Conservation (phyloP, 495 filamentous ascomycete species). For the Neurospora sp. region DNA sequence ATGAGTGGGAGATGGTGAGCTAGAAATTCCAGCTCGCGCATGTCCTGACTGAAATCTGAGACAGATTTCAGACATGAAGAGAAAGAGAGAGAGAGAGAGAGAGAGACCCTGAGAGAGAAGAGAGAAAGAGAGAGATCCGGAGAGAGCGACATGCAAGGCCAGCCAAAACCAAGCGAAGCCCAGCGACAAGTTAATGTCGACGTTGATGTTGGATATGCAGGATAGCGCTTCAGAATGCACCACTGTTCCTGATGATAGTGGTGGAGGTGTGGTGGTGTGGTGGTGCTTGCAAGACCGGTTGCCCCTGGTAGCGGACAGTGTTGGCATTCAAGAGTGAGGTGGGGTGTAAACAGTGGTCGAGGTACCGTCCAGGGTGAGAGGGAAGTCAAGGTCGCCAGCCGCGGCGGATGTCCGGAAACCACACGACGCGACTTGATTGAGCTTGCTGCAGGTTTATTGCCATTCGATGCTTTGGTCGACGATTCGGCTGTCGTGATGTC, state of each 20-base stretch:
- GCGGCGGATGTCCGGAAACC: neutral
- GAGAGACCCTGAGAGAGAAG: neutral
- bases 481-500: neutral
- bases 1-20: neutral
- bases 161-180: neutral
- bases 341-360: neutral
- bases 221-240: neutral
- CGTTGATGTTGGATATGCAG: neutral
- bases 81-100: neutral
- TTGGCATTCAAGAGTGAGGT: neutral
- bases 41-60: neutral
- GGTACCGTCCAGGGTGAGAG: neutral
- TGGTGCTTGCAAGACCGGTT: neutral
- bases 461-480: neutral
- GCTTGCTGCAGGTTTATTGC: neutral
- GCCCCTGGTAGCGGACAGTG: neutral
- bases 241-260: neutral
- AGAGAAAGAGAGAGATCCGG: neutral
- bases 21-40: neutral
- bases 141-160: neutral
- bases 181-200: neutral
- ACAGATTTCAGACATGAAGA: neutral
- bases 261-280: neutral
- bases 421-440: neutral
- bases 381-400: neutral